These are phyloP conservation scores for Prunus davidiana DNA, from an alignment of 306 rosid species.

Conservation along the genomic window DNA sequence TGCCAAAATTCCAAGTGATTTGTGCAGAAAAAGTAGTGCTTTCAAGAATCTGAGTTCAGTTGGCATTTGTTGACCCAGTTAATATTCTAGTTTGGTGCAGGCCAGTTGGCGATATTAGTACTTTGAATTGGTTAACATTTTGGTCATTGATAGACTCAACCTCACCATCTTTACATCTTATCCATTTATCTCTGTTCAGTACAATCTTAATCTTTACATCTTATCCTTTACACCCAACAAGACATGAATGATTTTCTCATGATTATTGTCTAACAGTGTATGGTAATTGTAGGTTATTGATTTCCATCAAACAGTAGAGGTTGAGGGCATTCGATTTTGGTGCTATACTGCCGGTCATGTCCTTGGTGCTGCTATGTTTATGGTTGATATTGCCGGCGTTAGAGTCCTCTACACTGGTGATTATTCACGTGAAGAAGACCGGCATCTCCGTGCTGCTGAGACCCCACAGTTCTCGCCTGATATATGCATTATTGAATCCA, in stretches of 20 bases:
- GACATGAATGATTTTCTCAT: neutral
- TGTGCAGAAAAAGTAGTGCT: neutral
- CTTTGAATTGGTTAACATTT: neutral
- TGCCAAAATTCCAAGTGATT: too few species aligned
- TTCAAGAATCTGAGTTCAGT: neutral
- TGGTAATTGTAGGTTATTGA: conserved; percentile 73
- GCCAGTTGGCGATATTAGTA: neutral
- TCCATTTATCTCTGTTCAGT: neutral
- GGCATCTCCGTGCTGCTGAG: conserved; percentile 97
- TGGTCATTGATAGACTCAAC: neutral
- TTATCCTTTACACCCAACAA: neutral
- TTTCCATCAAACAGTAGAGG: conserved; percentile 95
- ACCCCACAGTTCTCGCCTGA: conserved; percentile 95
- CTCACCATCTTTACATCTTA: neutral
- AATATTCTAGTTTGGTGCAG: neutral
- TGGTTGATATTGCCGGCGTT: conserved; percentile 97
- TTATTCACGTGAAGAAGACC: conserved; percentile 93
- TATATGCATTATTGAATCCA: conserved; percentile 90
- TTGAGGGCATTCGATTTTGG: conserved; percentile 91
- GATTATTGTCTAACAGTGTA: conserved; percentile 13
- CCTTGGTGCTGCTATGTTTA: conserved; percentile 99
- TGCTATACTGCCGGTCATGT: conserved; percentile 98
- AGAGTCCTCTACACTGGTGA: conserved; percentile 96
- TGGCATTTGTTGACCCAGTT: neutral
- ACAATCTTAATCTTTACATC: neutral